Evolutionary conservation across 371 early-diverging fungal species (phyloP), one percentile per base, ranked within the genome.

Genomic region (Actinomortierella ambigua): DNA sequence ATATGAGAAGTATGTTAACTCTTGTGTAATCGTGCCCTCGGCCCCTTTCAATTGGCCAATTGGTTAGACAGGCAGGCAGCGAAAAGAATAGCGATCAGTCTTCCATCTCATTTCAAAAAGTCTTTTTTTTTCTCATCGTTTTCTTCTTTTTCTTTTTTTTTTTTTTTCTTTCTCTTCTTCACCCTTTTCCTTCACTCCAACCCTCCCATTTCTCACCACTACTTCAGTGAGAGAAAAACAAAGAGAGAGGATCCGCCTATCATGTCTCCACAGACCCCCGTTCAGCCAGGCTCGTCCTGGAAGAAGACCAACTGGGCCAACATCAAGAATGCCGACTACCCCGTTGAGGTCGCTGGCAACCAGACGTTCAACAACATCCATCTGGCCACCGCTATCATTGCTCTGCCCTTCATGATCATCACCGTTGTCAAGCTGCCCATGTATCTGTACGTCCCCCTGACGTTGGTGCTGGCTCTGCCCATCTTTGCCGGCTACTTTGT

Each of bases 341-440:
- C 92, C 54, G 88, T 85, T 58, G 92, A 94, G 76, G 86, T 91
- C 63, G 90, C 90, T 22, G 93, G 93, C 56, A 87, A 88, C 61
- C 87, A 86, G 76, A 86, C 88, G 41, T 91, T 86, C 78, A 87
- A 82, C 78, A 86, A 84, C 73, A 82, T 83, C 57, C 55, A 85
- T 28, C 77, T 92, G 53, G 69, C 78, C 55, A 84, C 69, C 52
- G 75, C 79, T 23, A 77, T 82, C 20, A 54, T 84, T 44, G 86
- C 82, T 60, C 65, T 90, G 28, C 91, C 95, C n/a, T 46, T 79
- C 50, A 59, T 89, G 53, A 73, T 88, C 39, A 69, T 82, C 53
- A 79, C 88, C 63, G 64, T 84, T 44, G 73, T 89, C 59, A 79
- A 89, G 29, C 81, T 88, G 57, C 63, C 81, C 28, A 77, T 82